These are phyloP conservation scores for Plasmodium reichenowi DNA, from an alignment of 169 alveolate genomes.

Conservation along the genomic window DNA sequence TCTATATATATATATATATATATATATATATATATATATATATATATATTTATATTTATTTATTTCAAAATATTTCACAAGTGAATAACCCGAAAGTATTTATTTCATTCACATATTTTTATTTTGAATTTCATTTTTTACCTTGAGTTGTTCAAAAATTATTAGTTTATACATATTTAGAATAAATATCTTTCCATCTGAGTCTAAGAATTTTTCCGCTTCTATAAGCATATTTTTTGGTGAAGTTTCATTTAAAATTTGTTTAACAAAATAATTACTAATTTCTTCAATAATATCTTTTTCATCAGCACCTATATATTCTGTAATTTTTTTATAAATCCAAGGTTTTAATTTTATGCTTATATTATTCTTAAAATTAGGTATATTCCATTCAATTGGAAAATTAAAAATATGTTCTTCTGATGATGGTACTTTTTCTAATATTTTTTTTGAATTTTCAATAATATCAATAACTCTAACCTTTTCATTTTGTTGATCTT, in stretches of 20 bases:
- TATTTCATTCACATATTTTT: not conserved
- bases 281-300: constrained; percentile 82
- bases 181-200: constrained; percentile 86
- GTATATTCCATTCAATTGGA: constrained; percentile 82
- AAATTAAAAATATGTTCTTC: constrained; percentile 82
- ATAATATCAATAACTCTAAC: constrained; percentile 6
- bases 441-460: constrained; percentile 41
- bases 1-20: not conserved
- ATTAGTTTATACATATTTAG: constrained; percentile 86
- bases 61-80: not conserved
- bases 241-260: constrained; percentile 81
- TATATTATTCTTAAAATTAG: constrained; percentile 75
- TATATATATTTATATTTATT: not conserved
- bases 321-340: constrained; percentile 85
- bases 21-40: not conserved
- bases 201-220: constrained; percentile 87
- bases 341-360: constrained; percentile 85
- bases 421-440: constrained; percentile 77
- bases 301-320: constrained; percentile 90
- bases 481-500: constrained; percentile 19
- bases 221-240: constrained; percentile 85
- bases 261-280: constrained; percentile 78
- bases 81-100: no score
- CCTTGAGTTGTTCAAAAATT: constrained; percentile 82
- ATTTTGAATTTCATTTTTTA: constrained; percentile 4